A percentile compares a stretch with the other conserved stretches of the same genome.
Conservation (phyloP, 192 early-diverging fungal species). For the Gorgonomyces haynaldii region DNA sequence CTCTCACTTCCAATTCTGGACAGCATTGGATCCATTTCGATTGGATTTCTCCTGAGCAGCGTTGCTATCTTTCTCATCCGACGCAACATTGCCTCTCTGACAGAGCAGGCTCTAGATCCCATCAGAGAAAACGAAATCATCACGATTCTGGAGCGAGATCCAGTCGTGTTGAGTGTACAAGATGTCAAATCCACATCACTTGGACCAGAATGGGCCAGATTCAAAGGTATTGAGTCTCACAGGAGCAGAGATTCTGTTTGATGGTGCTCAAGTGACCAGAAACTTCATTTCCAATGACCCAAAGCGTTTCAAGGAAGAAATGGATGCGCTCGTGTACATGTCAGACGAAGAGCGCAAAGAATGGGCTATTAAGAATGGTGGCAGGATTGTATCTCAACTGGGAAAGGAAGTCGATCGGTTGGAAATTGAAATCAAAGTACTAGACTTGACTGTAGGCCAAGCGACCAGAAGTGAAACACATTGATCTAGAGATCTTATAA, state of each 20-base stretch:
- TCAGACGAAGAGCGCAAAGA: conserved; percentile 28
- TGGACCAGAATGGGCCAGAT: conserved; percentile 39
- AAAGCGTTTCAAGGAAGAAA: conserved; percentile 8
- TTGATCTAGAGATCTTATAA: conserved; percentile 36
- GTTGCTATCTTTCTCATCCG: conserved; percentile 38
- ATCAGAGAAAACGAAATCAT: conserved; percentile 27
- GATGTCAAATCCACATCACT: conserved; percentile 43
- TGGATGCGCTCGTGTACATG: conserved; percentile 16
- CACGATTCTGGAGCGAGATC: conserved; percentile 31
- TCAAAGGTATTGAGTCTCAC: conserved; percentile 21
- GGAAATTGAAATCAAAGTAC: conserved; percentile 31
- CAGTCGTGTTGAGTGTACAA: conserved; percentile 37
- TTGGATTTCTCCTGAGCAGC: conserved; percentile 30
- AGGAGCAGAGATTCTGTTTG: conserved; percentile 41
- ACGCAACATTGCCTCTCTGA: conserved; percentile 35
- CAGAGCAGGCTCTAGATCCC: conserved; percentile 27
- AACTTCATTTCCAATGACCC: conserved; percentile 22
- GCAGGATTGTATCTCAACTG: conserved; percentile 21
- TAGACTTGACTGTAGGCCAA: conserved; percentile 12
- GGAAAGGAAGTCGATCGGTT: conserved; percentile 43
- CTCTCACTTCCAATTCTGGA: conserved; percentile 33
- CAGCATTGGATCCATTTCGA: conserved; percentile 34
- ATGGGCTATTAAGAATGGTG: conserved; percentile 32
- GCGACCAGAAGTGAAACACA: conserved; percentile 43
- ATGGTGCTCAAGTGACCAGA: conserved; percentile 38